Evolutionary conservation across 805 yeast genomes (phyloP), one percentile per base, ranked within the genome.

Genomic region (Blastobotrys mokoenaii): DNA sequence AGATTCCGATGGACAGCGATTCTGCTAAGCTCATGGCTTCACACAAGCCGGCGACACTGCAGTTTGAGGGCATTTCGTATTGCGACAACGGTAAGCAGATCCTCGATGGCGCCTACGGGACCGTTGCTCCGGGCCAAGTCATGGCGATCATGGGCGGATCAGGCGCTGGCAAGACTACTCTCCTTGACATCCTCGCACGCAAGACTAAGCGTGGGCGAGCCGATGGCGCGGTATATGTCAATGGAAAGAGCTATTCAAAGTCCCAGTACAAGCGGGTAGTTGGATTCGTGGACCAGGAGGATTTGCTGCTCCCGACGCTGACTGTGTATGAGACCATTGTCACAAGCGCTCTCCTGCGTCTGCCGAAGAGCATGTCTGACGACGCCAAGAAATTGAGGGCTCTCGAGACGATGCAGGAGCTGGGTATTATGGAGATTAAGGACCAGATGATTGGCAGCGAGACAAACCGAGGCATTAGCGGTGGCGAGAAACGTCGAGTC

Each of bases 91-190:
- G 68, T 18, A 59, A 60, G 43, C 44, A 45, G 3, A 79, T 93
- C 3, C 70, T 93, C 47, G 70, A 74, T 10, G 69, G 73, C 25
- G 72, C 86, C 0, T 79, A 76, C 53, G 98, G 98, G 8, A 54
- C 78, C 11, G 95, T 81, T 2, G 77, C 77, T 43, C 95, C 97
- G 1, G 83, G 96, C 33, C 88, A 88, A 60, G 83, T 95, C 50
- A 63, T 88, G 60, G 97, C 98, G 0, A 87, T 93, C 36, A 86
- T 93, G 95, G 98, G 98, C 38, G 97, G 97, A 1, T 89, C 97
- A 0, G 98, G 98, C 41, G 97, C 98, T 11, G 98, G 98, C 43
- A 93, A 93, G 61, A 90, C 98, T 0, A 90, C 98, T 0, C 66
- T 93, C 37, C 68, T 93, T 43, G 98, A 93, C 59, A 88, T 93